Evolutionary conservation across 2,329 filamentous ascomycete genomes (phyloP), one percentile per base, ranked within the genome.

Genomic region (Cucurbitaria berberidis): DNA sequence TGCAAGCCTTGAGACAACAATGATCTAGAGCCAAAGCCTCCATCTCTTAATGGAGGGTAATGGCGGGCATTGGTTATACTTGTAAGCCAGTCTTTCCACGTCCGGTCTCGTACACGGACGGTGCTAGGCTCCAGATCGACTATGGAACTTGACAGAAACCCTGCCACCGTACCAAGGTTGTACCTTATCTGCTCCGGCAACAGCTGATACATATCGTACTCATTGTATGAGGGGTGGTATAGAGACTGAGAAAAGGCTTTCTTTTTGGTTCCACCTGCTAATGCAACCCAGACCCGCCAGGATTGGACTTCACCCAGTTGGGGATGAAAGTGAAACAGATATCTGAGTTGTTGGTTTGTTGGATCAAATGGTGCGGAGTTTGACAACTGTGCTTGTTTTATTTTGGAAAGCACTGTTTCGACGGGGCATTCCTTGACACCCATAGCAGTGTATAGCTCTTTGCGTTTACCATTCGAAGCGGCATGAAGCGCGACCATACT

Each of bases 351-450:
- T 30, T 30, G 8, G 27, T 30, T 9, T 26, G 24, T 9, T 26
- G n/a, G n/a, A n/a, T n/a, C n/a, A n/a, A n/a, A n/a, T n/a, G n/a
- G n/a, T n/a, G n/a, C n/a, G n/a, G n/a, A 26, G 24, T 26, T 26
- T 5, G 24, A 26, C 9, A 26, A n/a, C n/a, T 26, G 5, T n/a
- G 34, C 9, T 45, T 18, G 15, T 45, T 51, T 34, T 29, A 63
- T 64, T 18, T 47, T 50, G 0, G 26, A 21, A 13, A 64, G n/a
- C 0, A 63, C 57, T 8, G 34, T 41, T 18, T 51, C 50, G 38
- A 48, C 49, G 4, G 49, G 30, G 36, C 56, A 67, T 6, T 61
- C 55, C 35, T 58, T 35, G 3, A 67, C 62, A 3, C 64, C 64
- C 35, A 64, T 27, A 8, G 35, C 29, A 27, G 32, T 38, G 47